Base-by-base conservation (phyloP, 1,139 yeast genomes). In the Candida glucosophila region DNA sequence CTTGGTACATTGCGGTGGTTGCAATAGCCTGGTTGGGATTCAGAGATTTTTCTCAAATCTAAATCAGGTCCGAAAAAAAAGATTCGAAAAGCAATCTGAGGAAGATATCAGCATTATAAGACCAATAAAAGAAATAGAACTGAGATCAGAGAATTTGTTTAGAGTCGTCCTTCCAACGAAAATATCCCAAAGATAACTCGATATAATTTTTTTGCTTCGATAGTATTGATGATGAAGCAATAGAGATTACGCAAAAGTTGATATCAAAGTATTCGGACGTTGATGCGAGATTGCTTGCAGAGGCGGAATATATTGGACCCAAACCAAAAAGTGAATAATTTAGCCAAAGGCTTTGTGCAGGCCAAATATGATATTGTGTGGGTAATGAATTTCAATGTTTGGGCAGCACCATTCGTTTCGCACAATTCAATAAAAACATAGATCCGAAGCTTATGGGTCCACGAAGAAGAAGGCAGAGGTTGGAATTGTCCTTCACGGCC, bases 371-470 rank as follows among this genome's bases (percentile, higher is more conserved):
- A 85, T 44, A 67, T 80, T 17, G 41, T 85, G 9, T 85, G 96
- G 95, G 73, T 83, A n/a, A 64, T 82, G 57, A 95, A 85, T 49
- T 76, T 90, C 22, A 85, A 85, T 44, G 92, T 81, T 5, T 81
- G 88, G 83, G 82, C 80, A 2, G 55, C 74, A 21, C 71, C 78
- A 0, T 71, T 77, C 19, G 67, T 85, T 1, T 55, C 85, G 37
- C 52, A 58, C n/a, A 67, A 88, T 32, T 79, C 93, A 1, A 77
- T 82, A 4, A 54, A 49, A 12, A 58, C 79, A 7, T 59, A 82
- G n/a, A n/a, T n/a, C n/a, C n/a, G n/a, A 17, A 17, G 9, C 12
- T 12, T 19, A 14, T n/a, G n/a, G 8, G n/a, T 16, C n/a, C 18
- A 8, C n/a, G 37, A 50, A 57, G 22, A 39, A 46, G 14, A 52